Base-by-base conservation (phyloP, 2,329 filamentous ascomycete species). In the Sporothrix pseudoabietina region DNA sequence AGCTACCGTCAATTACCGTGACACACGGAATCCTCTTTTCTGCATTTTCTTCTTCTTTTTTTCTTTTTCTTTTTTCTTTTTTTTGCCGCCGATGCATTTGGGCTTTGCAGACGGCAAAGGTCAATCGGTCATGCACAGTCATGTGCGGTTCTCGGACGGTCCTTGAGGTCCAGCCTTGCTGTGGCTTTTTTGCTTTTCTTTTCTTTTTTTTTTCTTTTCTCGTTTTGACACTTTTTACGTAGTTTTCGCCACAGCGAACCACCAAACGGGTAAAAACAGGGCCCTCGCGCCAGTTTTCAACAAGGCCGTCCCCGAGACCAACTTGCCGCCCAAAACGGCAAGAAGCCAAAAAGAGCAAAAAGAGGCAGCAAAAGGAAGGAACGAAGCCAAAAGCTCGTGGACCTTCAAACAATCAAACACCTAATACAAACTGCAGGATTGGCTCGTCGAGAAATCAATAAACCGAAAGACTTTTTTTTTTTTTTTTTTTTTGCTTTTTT, bases 1-100 rank as follows among this genome's bases (percentile, higher is more conserved):
- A 69, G 30, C 44, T 41, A 47, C 39, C 26, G 54, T 61, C 32
- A 69, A 41, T 63, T 41, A 47, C 39, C 26, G 54, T 61, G 69
- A 71, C 54, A 71, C 30, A 71, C 69, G 22, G 69, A 49, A 71
- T 71, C 69, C 52, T 69, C 52, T 69, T 39, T 30, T 55, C 16
- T 55, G 66, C 65, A 69, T 6, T 57, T 26, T 41, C 57, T 65
- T 49, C 9, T 9, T 49, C 44, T 26, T 55, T 55, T 26, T 26
- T 26, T 26, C 1, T 26, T 26, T 26, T 26, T 1, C 2, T 26
- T 26, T 26, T 26, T 2, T 26, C 2, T 2, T 26, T 26, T 26
- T 41, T 69, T 65, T 49, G 47, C 32, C 49, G 66, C 30, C 49
- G 66, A 54, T 26, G n/a, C 39, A 19, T 16, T 44, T 8, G 10